Evolutionary conservation across 2,329 filamentous ascomycete species (phyloP), one percentile per base, ranked within the genome.

Genomic region (Botrytis fragariae): DNA sequence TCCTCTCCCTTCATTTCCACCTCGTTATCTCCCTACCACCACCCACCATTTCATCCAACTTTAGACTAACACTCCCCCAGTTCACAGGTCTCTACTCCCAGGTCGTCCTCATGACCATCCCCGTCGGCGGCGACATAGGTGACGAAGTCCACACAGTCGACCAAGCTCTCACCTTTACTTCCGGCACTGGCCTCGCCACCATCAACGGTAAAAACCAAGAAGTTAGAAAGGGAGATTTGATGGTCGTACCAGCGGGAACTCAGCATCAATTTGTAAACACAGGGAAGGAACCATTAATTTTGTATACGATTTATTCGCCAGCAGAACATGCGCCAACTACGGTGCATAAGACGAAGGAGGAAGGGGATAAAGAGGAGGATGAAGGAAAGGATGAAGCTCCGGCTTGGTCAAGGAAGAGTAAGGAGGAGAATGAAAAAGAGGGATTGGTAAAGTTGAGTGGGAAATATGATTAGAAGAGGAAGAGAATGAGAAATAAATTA

Each of bases 101-200:
- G 80, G 80, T 91, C 14, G 89, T 91, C 0, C 84, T 89, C 0
- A 91, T 91, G 89, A 89, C 88, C 61, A 84, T 91, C 0, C 89
- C 89, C 0, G 86, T 89, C 0, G 86, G 85, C 22, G 89, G 89
- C 3, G 89, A 91, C 44, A 91, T 91, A 76, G 88, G 89, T n/a
- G 89, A 91, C 70, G 89, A 91, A 81, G 89, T 90, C 74, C 89
- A 91, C 79, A 87, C 86, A 0, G 89, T 91, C 54, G 89, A 91
- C 75, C 89, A 91, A 76, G 87, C 89, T 72, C 82, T 92, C 20
- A 88, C 90, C 20, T 91, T 91, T 81, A 91, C 88, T 0, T 87
- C 85, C 9, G 89, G 89, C 20, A 83, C 81, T 18, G 88, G 87
- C 0, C 86, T 87, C 39, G 89, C 88, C 1, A 89, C 87, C 4